A percentile compares a stretch with the other conserved stretches of the same genome.
phyloP scores from a whole-genome alignment of 176 grass and related monocot species.

The Poa pratensis region DNA sequence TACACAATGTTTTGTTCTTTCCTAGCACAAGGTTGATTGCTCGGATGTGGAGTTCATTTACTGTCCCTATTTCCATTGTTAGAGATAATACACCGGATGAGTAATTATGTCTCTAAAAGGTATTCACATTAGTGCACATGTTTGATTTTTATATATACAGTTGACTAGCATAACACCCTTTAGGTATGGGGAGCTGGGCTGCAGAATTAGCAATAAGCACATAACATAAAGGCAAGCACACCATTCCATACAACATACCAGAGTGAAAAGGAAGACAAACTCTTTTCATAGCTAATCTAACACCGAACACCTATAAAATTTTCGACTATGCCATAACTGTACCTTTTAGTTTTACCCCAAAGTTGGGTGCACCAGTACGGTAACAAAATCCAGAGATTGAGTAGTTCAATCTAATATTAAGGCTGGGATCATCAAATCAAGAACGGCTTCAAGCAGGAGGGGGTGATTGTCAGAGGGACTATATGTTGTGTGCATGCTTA shows the following conservation, averaged over 20 bases:
- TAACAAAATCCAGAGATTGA: background rate
- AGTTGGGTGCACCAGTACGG: background rate
- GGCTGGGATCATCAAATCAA: slow-evolving; percentile 6
- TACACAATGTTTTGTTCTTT: slow-evolving; percentile 5
- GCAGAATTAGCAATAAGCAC: background rate
- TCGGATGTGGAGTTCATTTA: background rate
- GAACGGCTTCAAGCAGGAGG: background rate
- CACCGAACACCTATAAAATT: background rate
- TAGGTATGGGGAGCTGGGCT: slow-evolving; percentile 19
- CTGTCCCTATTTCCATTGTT: slow-evolving; percentile 14
- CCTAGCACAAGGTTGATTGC: background rate
- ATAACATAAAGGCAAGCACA: slow-evolving; percentile 4
- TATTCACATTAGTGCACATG: slow-evolving; percentile 2
- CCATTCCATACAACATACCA: slow-evolving; percentile 24
- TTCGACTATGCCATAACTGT: background rate
- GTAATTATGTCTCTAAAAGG: slow-evolving; percentile 12
- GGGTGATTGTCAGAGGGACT: background rate
- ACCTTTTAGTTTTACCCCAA: background rate
- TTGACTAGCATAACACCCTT: background rate
- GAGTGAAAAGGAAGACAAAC: slow-evolving; percentile 14
- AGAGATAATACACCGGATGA: background rate
- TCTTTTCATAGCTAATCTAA: background rate
- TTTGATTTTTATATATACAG: slow-evolving; percentile 10
- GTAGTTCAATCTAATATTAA: slow-evolving; percentile 22
- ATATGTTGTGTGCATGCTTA: background rate